Conservation (phyloP, 495 filamentous ascomycete genomes). For the Cryomyces antarcticus region DNA sequence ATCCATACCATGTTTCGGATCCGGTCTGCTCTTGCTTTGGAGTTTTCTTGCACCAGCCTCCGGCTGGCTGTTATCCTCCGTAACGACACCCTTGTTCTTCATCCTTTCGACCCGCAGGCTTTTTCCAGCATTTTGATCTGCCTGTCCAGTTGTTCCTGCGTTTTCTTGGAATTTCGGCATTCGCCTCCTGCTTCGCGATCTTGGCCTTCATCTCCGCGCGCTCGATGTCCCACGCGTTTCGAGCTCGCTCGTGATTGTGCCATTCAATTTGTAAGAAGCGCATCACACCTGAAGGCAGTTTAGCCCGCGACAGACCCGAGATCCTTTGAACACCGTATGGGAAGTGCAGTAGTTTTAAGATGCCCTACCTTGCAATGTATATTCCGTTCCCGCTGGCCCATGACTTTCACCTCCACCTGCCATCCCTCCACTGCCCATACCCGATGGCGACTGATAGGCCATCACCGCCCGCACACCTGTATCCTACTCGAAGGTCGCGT, state of each 20-base stretch:
- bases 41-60: constrained; percentile 17
- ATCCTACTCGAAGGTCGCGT: too few relatives aligned
- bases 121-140: constrained; percentile 81
- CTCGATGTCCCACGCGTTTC: constrained; percentile 98
- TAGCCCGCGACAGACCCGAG: not conserved
- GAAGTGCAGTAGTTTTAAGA: not conserved
- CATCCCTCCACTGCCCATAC: constrained; percentile 12
- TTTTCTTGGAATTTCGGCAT: constrained; percentile 57
- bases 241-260: constrained; percentile 94
- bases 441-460: constrained; percentile 16
- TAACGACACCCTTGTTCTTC: constrained; percentile 16
- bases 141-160: constrained; percentile 71
- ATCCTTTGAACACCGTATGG: not conserved
- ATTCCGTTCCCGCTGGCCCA: constrained; percentile 55
- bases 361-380: constrained; percentile 75
- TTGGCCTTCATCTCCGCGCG: constrained; percentile 96
- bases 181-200: constrained; percentile 88
- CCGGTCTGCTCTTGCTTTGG: constrained; percentile 6
- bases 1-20: constrained; percentile 8
- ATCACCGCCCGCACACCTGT: constrained; percentile 2
- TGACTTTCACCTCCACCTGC: constrained; percentile 9
- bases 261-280: constrained; percentile 98
- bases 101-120: constrained; percentile 59
- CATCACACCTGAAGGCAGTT: constrained; percentile 59
- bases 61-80: constrained; percentile 12